Conservation (phyloP, 1,139 yeast genomes). For the Blastobotrys ciferrii region DNA sequence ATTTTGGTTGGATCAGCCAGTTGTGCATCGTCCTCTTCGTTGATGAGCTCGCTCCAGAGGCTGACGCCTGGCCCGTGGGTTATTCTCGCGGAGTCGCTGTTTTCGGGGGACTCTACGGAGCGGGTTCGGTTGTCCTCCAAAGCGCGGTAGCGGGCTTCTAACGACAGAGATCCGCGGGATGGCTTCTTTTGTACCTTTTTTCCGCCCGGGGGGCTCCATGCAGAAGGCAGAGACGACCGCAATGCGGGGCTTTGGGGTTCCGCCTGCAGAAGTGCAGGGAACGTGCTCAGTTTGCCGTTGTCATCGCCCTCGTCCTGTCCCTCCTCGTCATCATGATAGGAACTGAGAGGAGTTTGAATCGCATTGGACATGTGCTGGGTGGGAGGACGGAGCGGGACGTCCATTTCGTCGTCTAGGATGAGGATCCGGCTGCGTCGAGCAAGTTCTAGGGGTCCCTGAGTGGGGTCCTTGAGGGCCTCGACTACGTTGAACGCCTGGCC, state of each 20-base stretch:
- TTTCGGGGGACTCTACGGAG: constrained; percentile 4
- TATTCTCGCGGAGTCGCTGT: background rate
- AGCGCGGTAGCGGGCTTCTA: constrained; percentile 8
- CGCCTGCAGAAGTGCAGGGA: constrained; percentile 9
- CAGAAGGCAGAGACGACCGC: background rate
- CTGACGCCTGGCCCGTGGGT: constrained; percentile 15
- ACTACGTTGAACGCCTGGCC: constrained; percentile 81
- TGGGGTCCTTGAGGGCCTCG: constrained; percentile 55
- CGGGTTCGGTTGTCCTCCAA: constrained; percentile 6
- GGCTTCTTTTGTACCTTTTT: background rate
- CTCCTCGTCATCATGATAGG: constrained; percentile 11
- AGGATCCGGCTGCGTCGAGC: constrained; percentile 57
- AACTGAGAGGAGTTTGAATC: constrained; percentile 25
- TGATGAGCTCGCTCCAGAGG: constrained; percentile 18
- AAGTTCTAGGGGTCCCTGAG: constrained; percentile 68
- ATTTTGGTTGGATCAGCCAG: constrained; percentile 11
- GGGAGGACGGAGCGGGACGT: constrained; percentile 48
- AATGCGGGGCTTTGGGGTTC: constrained; percentile 1
- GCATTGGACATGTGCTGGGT: constrained; percentile 19
- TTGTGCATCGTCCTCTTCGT: constrained; percentile 10
- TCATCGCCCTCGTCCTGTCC: constrained; percentile 8
- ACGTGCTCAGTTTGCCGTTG: constrained; percentile 12
- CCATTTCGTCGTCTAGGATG: constrained; percentile 62
- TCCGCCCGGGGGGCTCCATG: background rate
- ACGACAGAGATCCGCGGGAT: constrained; percentile 4